phyloP scores from a whole-genome alignment of 352 stramenopile genomes.

The Salisapilia sapeloensis region DNA sequence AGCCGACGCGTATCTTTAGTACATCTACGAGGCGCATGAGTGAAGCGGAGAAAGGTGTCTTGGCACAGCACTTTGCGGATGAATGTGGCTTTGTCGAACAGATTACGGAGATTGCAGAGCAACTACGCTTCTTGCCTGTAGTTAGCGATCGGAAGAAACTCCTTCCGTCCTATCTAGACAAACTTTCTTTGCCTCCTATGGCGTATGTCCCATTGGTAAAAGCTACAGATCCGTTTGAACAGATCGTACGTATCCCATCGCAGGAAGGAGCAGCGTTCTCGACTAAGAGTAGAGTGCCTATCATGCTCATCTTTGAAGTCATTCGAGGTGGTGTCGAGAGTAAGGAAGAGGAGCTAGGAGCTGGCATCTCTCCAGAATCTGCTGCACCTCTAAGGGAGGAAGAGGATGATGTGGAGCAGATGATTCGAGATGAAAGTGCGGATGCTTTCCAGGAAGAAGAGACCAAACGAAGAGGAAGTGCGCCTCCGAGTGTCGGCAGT shows the following conservation, averaged over 20 bases:
- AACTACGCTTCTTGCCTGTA: conserved; percentile 65
- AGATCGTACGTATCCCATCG: conserved; percentile 66
- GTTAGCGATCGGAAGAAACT: conserved; percentile 65
- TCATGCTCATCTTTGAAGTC: conserved; percentile 81
- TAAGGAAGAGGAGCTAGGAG: conserved; percentile 23
- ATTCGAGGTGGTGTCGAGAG: conserved; percentile 57
- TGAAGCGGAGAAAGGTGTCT: conserved; percentile 56
- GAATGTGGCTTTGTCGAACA: conserved; percentile 82
- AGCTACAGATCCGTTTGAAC: conserved; percentile 77
- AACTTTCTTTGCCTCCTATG: conserved; percentile 71
- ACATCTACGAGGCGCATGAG: conserved; percentile 50
- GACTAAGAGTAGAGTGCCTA: conserved; percentile 72
- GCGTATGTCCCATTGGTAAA: conserved; percentile 79
- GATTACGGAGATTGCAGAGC: conserved; percentile 76
- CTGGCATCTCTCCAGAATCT: too few species aligned
- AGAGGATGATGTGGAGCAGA: conserved; percentile 56
- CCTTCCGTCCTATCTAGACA: conserved; percentile 63
- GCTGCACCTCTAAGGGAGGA: too few species aligned
- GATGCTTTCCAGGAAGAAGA: conserved; percentile 17
- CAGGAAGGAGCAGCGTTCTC: conserved; percentile 81
- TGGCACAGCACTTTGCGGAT: conserved; percentile 72
- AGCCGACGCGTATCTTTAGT: conserved; percentile 52
- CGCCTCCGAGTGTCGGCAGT: background rate
- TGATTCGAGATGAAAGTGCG: conserved; percentile 53
- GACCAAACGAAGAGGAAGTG: background rate